Evolutionary conservation across 345 rosid species (phyloP).

Genomic region (Hibiscus trionum): DNA sequence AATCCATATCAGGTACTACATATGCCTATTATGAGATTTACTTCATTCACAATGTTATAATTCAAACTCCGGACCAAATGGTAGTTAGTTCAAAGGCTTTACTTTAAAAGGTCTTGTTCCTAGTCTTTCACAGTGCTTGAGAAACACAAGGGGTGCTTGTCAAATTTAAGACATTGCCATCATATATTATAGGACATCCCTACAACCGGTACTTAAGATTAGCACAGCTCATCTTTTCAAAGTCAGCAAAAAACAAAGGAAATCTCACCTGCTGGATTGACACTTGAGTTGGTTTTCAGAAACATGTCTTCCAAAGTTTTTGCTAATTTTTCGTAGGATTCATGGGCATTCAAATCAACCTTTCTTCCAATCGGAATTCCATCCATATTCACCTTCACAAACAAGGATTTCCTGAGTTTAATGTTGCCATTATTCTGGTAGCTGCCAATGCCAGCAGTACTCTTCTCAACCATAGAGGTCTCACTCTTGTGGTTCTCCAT

Average conservation of each 20-base stretch:
- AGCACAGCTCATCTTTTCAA: too few relatives aligned
- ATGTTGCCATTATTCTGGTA: constrained; percentile 21
- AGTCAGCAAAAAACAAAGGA: neutral
- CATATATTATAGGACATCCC: neutral
- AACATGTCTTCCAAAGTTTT: constrained; percentile 73
- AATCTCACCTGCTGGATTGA: constrained; percentile 32
- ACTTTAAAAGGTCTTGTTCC: too few relatives aligned
- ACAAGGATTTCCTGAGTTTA: constrained; percentile 42
- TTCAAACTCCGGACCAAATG: too few relatives aligned
- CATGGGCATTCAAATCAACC: constrained; percentile 62
- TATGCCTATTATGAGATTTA: too few relatives aligned
- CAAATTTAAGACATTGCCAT: neutral
- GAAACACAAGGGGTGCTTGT: too few relatives aligned
- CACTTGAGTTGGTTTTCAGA: constrained; percentile 29
- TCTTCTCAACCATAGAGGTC: constrained; percentile 20
- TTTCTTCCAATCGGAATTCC: constrained; percentile 92
- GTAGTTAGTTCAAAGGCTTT: too few relatives aligned
- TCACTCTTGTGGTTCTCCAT: constrained; percentile 30
- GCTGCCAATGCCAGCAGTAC: constrained; percentile 20
- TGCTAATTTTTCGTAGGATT: constrained; percentile 65
- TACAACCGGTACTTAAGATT: neutral
- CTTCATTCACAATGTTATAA: neutral
- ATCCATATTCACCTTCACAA: constrained; percentile 93
- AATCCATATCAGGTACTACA: too few relatives aligned
- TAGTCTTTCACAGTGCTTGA: too few relatives aligned